Conservation (phyloP, 306 rosid species). For the Purshia tridentata region DNA sequence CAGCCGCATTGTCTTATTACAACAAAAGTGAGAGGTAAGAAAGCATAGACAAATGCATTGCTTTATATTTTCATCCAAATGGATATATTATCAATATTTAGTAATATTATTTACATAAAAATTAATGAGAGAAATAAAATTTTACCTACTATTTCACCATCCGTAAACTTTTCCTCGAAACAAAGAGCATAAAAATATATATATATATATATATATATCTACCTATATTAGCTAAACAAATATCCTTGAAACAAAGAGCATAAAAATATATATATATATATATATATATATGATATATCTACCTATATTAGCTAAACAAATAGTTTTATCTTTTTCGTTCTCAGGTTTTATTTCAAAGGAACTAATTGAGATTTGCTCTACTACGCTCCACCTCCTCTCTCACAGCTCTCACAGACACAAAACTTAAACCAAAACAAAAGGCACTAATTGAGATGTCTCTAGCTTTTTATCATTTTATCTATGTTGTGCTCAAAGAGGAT, state of each 20-base stretch:
- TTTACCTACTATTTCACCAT: not conserved
- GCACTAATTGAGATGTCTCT: not conserved
- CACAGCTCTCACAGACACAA: no score
- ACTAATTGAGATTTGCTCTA: no score
- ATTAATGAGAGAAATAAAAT: not conserved
- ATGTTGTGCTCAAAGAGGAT: not conserved
- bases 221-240: not conserved
- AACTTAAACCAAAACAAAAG: no score
- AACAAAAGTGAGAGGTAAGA: no score
- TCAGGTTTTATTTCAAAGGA: not conserved
- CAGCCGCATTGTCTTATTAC: not conserved
- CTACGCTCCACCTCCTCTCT: no score
- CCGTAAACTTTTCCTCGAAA: not conserved
- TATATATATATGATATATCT: no score
- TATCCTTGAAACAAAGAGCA: no score
- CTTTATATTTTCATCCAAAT: not conserved
- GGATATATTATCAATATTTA: not conserved
- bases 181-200: not conserved
- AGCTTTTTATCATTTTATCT: not conserved
- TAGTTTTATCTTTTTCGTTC: not conserved
- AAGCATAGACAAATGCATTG: not conserved
- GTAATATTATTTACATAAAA: no score
- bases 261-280: not conserved
- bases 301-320: not conserved
- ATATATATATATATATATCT: no score